Base-by-base conservation (phyloP, 208 protist species). In the Porcisia hertigi region DNA sequence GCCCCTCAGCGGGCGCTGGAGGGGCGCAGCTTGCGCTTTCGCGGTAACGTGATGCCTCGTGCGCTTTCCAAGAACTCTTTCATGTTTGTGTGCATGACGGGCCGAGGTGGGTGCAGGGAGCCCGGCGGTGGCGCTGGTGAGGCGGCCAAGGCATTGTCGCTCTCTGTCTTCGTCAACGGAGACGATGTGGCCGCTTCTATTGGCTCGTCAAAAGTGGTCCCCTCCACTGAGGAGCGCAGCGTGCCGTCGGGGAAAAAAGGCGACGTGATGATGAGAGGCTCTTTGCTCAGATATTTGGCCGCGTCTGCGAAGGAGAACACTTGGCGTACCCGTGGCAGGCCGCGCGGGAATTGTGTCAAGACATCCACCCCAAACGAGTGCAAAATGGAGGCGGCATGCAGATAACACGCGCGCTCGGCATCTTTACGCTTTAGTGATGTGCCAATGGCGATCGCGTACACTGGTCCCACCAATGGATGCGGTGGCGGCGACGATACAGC, bases 401-500 rank as follows among this genome's bases (percentile, higher is more conserved):
- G 7, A 76, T 85, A 95, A 76, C 93, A 97, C 57, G 83, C 79
- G 12, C 93, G 80, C 65, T 93, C 87, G 3, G 93, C 93, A 74
- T 97, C 93, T 67, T 90, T 89, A 73, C 92, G 92, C 74, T 94
- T 94, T 25, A 97, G 82, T 12, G 88, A 86, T 8, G 93, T 76
- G 39, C 93, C 93, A 30, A 94, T 57, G 16, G 90, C 93, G 7
- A 96, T 60, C 12, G 78, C 64, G 60, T 87, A 80, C 20, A 60
- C 52, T 18, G 73, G 62, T 18, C 49, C 54, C 11, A 25, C 16
- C 36, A 53, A 23, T 18, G 71, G 16, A 20, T 49, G 30, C 58
- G 71, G 72, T 11, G 69, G 54, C 30, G 36, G 47, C 5, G 47
- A 52, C 47, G 71, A 39, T 30, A 54, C 58, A 18, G 55, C 71